These are phyloP conservation scores for Penicillium silybi DNA, from an alignment of 495 filamentous ascomycete species.

Conservation along the genomic window DNA sequence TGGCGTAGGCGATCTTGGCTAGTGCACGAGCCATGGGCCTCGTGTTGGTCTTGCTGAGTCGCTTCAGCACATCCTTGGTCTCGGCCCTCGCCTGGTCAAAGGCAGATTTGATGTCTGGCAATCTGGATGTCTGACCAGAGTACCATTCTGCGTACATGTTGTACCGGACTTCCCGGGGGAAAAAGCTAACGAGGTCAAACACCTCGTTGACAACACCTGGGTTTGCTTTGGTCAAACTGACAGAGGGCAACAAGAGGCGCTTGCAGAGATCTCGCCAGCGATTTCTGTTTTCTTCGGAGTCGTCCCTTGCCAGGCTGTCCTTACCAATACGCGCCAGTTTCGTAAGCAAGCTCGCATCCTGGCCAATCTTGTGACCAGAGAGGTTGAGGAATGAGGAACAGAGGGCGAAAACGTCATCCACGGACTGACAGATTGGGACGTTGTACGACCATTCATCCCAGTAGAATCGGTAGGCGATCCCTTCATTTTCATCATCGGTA, in stretches of 20 bases:
- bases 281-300: constrained; percentile 59
- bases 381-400: constrained; percentile 81
- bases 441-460: constrained; percentile 98
- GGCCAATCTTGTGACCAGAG: constrained; percentile 82
- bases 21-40: constrained; percentile 76
- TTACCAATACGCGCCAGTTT: constrained; percentile 80
- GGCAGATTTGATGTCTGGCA: constrained; percentile 73
- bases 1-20: constrained; percentile 81
- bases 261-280: constrained; percentile 82
- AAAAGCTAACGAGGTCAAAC: constrained; percentile 74
- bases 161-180: constrained; percentile 73
- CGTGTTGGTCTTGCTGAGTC: constrained; percentile 81
- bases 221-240: constrained; percentile 80
- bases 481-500: constrained; percentile 65
- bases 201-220: constrained; percentile 79
- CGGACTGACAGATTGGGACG: constrained; percentile 80
- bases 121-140: constrained; percentile 66
- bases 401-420: constrained; percentile 86
- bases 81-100: constrained; percentile 72
- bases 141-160: constrained; percentile 93
- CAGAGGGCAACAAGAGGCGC: constrained; percentile 73
- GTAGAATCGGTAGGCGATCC: constrained; percentile 80
- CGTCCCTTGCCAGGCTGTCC: constrained; percentile 65
- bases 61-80: constrained; percentile 77
- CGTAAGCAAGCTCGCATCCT: constrained; percentile 69